Evolutionary conservation across 1,284 basidiomycete species (phyloP), one percentile per base, ranked within the genome.

Genomic region (Xanthoconium separans): DNA sequence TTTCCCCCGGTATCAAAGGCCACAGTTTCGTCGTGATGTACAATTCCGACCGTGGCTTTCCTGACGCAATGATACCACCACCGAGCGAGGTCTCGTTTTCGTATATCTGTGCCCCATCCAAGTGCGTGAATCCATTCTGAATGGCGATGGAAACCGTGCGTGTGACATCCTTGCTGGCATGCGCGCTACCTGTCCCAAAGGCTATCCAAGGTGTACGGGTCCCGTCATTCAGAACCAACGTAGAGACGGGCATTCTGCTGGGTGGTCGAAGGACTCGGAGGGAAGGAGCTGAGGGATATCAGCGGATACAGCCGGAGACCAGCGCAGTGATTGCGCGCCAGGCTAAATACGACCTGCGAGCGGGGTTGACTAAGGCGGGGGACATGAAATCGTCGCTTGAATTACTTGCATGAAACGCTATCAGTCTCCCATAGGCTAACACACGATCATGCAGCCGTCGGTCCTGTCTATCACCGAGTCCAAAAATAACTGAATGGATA

Each of bases 81-180:
- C 87, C 79, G 37, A 89, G 74, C 2, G 75, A 74, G 1, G 79
- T 74, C 63, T 89, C 87, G 60, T 89, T 89, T 7, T 57, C 55
- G 68, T 91, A 90, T 42, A 73, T 43, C 66, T 91, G 88, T 0
- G 88, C 88, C 24, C 84, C 82, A 64, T 91, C 89, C 37, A 91
- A 77, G 65, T 91, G 89, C 3, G 75, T 80, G 63, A 90, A 77
- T 6, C 86, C 85, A 36, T 73, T 75, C 20, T 77, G 70, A 56
- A 91, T 81, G 15, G 89, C 88, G 30, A 70, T 61, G n/a, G 64
- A 65, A 53, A 87, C 76, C 9, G 74, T 65, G 4, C 77, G 61
- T 47, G 77, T 65, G 5, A 80, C 84, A 62, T 90, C 81, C 62
- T 77, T 76, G 27, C 15, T 58, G 46, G 57, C 68, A 84, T 29